Evolutionary conservation across 1,284 basidiomycete species (phyloP), one percentile per base, ranked within the genome.

Genomic region (Fomes fomentarius): DNA sequence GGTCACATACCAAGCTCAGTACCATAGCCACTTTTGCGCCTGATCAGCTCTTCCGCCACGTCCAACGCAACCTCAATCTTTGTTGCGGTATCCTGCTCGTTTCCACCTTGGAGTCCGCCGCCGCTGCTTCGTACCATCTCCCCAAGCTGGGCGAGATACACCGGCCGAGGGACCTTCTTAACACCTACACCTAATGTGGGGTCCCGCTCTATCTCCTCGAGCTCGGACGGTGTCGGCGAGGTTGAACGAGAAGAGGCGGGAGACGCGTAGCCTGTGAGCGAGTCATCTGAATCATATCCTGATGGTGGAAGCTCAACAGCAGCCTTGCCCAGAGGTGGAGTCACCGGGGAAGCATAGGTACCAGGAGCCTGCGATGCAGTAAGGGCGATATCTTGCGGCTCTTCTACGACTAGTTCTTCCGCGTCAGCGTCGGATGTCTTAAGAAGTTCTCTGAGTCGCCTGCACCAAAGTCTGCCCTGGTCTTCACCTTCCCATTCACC

Each of bases 151-250:
- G 81, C 81, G 9, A 96, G 82, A 68, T 95, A 96, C 7, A 95
- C 90, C 0, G 94, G 94, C 12, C 84, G 78, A 35, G 78, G 66
- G 24, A 89, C 76, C 63, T 87, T 93, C 68, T 84, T 86, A 53
- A 76, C 72, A 3, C 84, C 83, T 4, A 88, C 75, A 41, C 76
- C 79, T 21, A 95, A 74, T 0, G 89, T 87, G 0, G 94, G 94
- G 62, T 96, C 93, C 47, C 82, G 85, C 63, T 92, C 89, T n/a
- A 93, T 85, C 63, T 93, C 91, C 9, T 81, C 86, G 2, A 96
- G 79, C 57, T 92, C 90, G 2, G 85, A 85, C 0, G 84, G 85
- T 0, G 89, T 89, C 0, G 93, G 93, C 1, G 93, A 94, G 1
- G 83, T 71, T 0, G 91, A 85, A 8, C 91, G 86, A 3, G 92